Base-by-base conservation (phyloP, 192 early-diverging fungal genomes). In the Oehlia diaphana region DNA sequence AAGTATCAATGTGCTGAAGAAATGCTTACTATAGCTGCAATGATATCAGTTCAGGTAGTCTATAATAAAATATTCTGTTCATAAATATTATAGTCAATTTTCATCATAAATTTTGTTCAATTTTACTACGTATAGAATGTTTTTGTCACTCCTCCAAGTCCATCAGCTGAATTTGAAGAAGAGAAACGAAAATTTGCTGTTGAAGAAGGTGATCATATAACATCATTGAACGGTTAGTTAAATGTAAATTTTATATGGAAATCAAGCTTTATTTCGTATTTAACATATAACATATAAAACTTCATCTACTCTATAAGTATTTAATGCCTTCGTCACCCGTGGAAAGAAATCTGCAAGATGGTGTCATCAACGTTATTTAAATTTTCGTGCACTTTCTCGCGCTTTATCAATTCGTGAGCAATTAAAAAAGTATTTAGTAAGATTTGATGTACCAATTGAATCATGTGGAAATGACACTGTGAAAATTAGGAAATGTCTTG, bases 351-450 rank as follows among this genome's bases (percentile, higher is more conserved):
- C 90, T 9, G 83, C 84, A 2, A 88, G 87, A 62, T 99, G 97
- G 97, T 99, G 98, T 84, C 91, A 93, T 79, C 93, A 97, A 39
- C 89, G 91, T 37, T 88, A 86, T 72, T 82, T 94, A 16, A 92
- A 93, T 79, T 91, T 93, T 83, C 92, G 92, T 77, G 87, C 91
- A 2, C 76, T 99, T 84, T 94, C 94, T 37, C 87, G 93, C 9
- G 96, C 95, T 6, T 87, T 91, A 28, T 92, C 95, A 23, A 92
- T 99, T 42, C 93, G 97, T 58, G 90, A 95, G 66, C 97, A 99
- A 79, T 86, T 99, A 76, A 89, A 93, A n/a, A 90, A 90, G 63
- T 93, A 95, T 78, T 65, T 94, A 21, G 37, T 23, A 42, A 64
- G 77, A 23, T 69, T 78, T 62, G 68, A 78, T n/a, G 68, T 78